Conservation (phyloP, 345 rosid genomes). For the Diplotaxis tenuifolia region DNA sequence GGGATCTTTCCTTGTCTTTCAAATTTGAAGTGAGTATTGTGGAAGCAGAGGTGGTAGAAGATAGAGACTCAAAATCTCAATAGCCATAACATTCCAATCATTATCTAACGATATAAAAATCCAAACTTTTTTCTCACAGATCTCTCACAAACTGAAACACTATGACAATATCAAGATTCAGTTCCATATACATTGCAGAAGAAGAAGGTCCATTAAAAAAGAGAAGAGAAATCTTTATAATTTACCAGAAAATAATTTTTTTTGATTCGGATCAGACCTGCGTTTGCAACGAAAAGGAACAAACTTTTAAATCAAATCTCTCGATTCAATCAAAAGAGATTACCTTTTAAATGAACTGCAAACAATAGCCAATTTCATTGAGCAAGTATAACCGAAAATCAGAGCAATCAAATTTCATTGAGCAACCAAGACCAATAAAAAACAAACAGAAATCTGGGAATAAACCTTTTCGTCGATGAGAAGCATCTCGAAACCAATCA, state of each 20-base stretch:
- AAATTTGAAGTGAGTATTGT: slow-evolving; percentile 51
- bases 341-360: too few species aligned
- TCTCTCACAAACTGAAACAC: slow-evolving; percentile 18
- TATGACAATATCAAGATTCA: neutral
- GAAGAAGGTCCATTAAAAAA: neutral
- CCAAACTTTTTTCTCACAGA: slow-evolving; percentile 43
- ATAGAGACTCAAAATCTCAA: slow-evolving; percentile 38
- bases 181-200: slow-evolving; percentile 13
- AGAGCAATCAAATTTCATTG: too few species aligned
- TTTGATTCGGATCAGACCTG: slow-evolving; percentile 28
- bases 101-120: slow-evolving; percentile 20
- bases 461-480: too few species aligned
- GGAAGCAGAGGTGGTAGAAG: slow-evolving; percentile 3
- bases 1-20: slow-evolving; percentile 68
- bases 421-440: too few species aligned
- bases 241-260: slow-evolving; percentile 16
- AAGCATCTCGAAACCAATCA: too few species aligned
- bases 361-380: too few species aligned
- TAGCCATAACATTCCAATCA: slow-evolving; percentile 77
- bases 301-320: slow-evolving; percentile 27
- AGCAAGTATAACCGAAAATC: too few species aligned
- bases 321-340: slow-evolving; percentile 15
- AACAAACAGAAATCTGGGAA: too few species aligned
- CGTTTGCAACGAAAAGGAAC: neutral
- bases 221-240: neutral